These are phyloP conservation scores for Sporothrix curviconia DNA, from an alignment of 2,329 filamentous ascomycete species.

Conservation along the genomic window DNA sequence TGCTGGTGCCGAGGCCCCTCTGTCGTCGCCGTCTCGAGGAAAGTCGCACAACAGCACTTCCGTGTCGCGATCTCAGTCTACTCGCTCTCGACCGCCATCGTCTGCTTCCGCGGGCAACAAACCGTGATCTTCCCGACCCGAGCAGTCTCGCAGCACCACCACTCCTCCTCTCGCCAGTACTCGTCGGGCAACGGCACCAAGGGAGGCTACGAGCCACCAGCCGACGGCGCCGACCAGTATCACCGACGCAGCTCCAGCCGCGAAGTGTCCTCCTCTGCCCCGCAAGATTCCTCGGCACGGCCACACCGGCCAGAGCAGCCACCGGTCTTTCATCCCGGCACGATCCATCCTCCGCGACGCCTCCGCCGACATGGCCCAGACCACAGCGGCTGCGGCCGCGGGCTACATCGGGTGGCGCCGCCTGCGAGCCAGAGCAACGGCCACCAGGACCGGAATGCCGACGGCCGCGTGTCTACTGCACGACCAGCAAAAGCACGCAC, in stretches of 20 bases:
- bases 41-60: constrained; percentile 21
- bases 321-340: constrained; percentile 35
- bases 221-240: constrained; percentile 12
- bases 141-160: constrained; percentile 23
- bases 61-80: constrained; percentile 31
- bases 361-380: constrained; percentile 27
- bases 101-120: constrained; percentile 22
- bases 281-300: constrained; percentile 42
- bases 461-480: constrained; percentile 41
- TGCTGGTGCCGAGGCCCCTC: constrained; percentile 27
- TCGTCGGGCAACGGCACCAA: constrained; percentile 7
- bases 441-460: constrained; percentile 31
- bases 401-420: constrained; percentile 16
- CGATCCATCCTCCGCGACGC: constrained; percentile 3
- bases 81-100: constrained; percentile 29
- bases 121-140: constrained; percentile 16
- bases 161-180: constrained; percentile 14
- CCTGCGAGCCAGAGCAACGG: neutral
- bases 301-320: constrained; percentile 45
- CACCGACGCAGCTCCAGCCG: constrained; percentile 48
- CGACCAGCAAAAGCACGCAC: constrained; percentile 59
- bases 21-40: constrained; percentile 26
- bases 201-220: constrained; percentile 13
- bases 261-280: constrained; percentile 41
- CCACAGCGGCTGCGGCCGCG: constrained; percentile 31